Evolutionary conservation across 1,139 yeast species (phyloP).

Genomic region (Ogataea hybrid): DNA sequence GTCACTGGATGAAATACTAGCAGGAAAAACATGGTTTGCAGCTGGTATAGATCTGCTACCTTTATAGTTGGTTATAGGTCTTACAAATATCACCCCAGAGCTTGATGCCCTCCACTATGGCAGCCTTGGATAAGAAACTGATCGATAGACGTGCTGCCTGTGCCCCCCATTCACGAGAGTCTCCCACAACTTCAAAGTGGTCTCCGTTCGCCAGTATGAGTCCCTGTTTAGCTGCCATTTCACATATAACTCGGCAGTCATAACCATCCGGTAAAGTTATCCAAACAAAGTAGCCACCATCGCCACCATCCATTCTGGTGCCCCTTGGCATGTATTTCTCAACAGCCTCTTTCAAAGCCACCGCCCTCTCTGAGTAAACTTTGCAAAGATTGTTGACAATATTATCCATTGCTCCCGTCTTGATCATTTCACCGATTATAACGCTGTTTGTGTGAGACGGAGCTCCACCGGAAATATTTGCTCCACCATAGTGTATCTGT

Average conservation of each 20-base stretch:
- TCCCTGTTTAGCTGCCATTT: constrained; percentile 38
- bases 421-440: constrained; percentile 61
- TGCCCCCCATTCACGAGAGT: constrained; percentile 54
- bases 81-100: constrained; percentile 58
- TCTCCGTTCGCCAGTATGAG: constrained; percentile 70
- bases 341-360: constrained; percentile 39
- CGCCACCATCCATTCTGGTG: constrained; percentile 58
- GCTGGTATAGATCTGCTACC: constrained; percentile 46
- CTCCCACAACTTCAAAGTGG: constrained; percentile 68
- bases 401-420: constrained; percentile 42
- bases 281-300: constrained; percentile 88
- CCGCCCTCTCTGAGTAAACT: constrained; percentile 49
- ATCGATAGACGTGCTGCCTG: constrained; percentile 58
- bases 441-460: constrained; percentile 73
- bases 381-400: constrained; percentile 46
- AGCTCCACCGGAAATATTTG: constrained; percentile 80
- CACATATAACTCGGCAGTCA: constrained; percentile 44
- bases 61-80: constrained; percentile 24
- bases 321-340: constrained; percentile 47
- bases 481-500: constrained; percentile 71
- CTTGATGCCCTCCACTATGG: constrained; percentile 54
- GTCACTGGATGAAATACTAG: constrained; percentile 38
- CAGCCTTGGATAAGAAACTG: constrained; percentile 48
- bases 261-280: constrained; percentile 56
- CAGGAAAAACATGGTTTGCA: constrained; percentile 38